A percentile compares a stretch with the other conserved stretches of the same genome.
These are phyloP conservation scores for Hippophae tibetana DNA, from an alignment of 306 rosid genomes.

Conservation along the genomic window DNA sequence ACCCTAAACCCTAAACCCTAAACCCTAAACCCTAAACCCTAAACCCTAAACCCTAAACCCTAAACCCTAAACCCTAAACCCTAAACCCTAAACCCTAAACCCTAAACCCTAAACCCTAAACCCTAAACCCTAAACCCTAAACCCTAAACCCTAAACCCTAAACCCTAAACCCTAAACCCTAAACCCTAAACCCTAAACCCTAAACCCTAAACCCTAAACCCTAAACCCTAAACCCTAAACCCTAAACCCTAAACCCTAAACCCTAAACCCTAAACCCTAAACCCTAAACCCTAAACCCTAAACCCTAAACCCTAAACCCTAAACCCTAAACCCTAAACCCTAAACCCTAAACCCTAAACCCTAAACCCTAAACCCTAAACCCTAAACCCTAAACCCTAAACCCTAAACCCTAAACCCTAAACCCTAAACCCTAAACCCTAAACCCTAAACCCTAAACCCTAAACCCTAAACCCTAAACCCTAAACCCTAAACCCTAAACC, in stretches of 20 bases:
- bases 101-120: not conserved
- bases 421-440: not conserved
- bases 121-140: not conserved
- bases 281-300: slow-evolving; percentile 4
- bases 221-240: not conserved
- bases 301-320: slow-evolving; percentile 1
- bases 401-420: not conserved
- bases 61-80: not conserved
- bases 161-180: not conserved
- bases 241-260: not conserved
- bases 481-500: slow-evolving; percentile 1
- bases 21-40: not conserved
- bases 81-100: not conserved
- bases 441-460: not conserved
- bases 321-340: slow-evolving; percentile 7
- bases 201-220: not conserved
- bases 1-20: slow-evolving; percentile 4
- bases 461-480: not conserved
- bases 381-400: slow-evolving; percentile 1
- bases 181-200: not conserved
- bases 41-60: slow-evolving; percentile 1
- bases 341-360: slow-evolving; percentile 2
- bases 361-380: not conserved
- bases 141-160: not conserved
- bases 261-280: slow-evolving; percentile 5